Evolutionary conservation across 495 filamentous ascomycete species (phyloP).

Genomic region (Platismatia glauca): DNA sequence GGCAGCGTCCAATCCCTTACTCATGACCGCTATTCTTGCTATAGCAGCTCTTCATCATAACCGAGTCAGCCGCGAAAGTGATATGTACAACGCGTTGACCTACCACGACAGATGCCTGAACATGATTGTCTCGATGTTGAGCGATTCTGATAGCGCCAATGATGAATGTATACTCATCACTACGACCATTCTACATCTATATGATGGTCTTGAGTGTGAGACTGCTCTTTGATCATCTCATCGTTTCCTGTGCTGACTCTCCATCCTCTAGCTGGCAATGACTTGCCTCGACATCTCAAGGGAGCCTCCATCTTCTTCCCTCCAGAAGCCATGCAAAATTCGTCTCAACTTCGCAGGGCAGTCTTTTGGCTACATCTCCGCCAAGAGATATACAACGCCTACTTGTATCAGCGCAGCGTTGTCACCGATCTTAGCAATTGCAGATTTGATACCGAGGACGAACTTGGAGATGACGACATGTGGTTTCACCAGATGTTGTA

Average conservation of each 20-base stretch:
- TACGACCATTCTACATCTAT: slow-evolving; percentile 10
- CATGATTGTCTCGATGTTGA: slow-evolving; percentile 15
- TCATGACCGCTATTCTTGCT: slow-evolving; percentile 17
- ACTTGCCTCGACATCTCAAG: slow-evolving; percentile 8
- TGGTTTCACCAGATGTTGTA: slow-evolving; percentile 7
- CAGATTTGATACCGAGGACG: not conserved
- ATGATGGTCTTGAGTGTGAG: slow-evolving; percentile 14
- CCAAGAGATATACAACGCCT: slow-evolving; percentile 13
- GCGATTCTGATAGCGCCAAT: slow-evolving; percentile 4
- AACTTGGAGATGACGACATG: slow-evolving; percentile 3
- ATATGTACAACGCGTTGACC: slow-evolving; percentile 5
- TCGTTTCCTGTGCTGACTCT: not conserved
- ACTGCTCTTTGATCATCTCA: not conserved
- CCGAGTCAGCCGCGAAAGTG: not conserved
- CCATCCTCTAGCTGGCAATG: slow-evolving; percentile 1
- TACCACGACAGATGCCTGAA: slow-evolving; percentile 16
- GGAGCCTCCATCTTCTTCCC: slow-evolving; percentile 14
- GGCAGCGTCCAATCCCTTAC: slow-evolving; percentile 8
- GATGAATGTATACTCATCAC: slow-evolving; percentile 15
- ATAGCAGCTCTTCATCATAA: slow-evolving; percentile 12
- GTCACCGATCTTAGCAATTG: not conserved
- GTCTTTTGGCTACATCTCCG: slow-evolving; percentile 17
- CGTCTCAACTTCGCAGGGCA: slow-evolving; percentile 10
- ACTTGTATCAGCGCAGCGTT: slow-evolving; percentile 4
- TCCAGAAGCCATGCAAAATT: not conserved